A percentile compares a stretch with the other conserved stretches of the same genome.
Conservation (phyloP, 331 rosid species). For the Stylosanthes scabra region DNA sequence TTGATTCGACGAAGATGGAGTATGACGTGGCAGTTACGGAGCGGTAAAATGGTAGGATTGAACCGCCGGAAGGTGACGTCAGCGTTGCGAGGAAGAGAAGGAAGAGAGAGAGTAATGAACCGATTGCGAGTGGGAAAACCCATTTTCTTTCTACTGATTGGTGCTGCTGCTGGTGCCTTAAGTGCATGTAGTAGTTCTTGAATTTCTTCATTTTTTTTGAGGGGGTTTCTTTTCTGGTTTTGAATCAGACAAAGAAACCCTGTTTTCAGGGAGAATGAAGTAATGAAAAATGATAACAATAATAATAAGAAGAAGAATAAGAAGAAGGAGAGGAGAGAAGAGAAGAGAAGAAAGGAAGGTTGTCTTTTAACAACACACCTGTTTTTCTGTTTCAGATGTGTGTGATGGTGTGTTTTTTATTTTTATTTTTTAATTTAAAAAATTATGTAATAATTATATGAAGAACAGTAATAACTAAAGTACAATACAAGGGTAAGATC, state of each 20-base stretch:
- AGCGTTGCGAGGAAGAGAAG: constrained; percentile 73
- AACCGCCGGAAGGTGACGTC: constrained; percentile 61
- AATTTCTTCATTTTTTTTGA: constrained; percentile 62
- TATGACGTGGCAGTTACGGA: constrained; percentile 61
- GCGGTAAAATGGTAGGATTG: constrained; percentile 73
- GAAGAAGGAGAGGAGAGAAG: no score
- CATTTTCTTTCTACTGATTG: constrained; percentile 61
- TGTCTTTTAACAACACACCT: no score
- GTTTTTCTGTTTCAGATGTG: background rate
- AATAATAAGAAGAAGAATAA: no score
- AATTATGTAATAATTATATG: no score
- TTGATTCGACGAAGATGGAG: constrained; percentile 85
- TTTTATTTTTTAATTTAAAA: background rate
- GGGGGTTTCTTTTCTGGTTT: constrained; percentile 29
- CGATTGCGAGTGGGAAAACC: constrained; percentile 84
- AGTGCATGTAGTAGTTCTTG: constrained; percentile 76
- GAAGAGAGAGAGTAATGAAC: constrained; percentile 66
- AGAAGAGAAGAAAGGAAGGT: background rate
- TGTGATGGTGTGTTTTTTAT: no score
- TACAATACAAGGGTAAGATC: background rate
- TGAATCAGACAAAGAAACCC: constrained; percentile 23
- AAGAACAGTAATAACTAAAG: no score
- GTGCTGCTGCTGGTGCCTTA: constrained; percentile 54
- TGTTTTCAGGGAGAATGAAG: background rate
- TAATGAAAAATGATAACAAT: no score